Base-by-base conservation (phyloP, 1,284 basidiomycete species). In the Ustilago cynodontis region DNA sequence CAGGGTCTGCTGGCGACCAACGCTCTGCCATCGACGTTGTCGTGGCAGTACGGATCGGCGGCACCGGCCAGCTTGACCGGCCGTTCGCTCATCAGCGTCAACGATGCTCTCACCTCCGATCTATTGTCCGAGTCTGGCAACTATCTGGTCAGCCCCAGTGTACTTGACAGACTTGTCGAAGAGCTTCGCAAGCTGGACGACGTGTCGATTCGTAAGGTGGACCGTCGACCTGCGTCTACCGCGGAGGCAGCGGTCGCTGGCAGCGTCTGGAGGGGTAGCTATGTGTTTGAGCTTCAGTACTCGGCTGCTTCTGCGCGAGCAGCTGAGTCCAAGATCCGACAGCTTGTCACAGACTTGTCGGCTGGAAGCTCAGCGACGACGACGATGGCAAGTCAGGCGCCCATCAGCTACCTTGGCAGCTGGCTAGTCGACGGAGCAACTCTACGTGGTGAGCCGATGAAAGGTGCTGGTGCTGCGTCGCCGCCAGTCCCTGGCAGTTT, bases 281-380 rank as follows among this genome's bases (percentile, higher is more conserved):
- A 78, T 14, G 51, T 78, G 24, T 49, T 78, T n/a, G 76, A 78
- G 62, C 41, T 78, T 45, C 60, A 76, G 53, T 76, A 67, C 28
- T 22, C 73, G 8, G 65, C 65, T 2, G 37, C 43, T 45, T 47
- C 53, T 26, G 65, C 61, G 7, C n/a, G 20, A 24, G 9, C 20
- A 0, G 68, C 67, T 14, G 65, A 71, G 28, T 47, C 43, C 14
- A 51, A 68, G 43, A 66, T 69, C 33, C 59, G 59, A n/a, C 66
- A 70, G 47, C n/a, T 66, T 20, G 67, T 73, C 20, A 43, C 63
- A 7, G 47, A 62, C 16, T 20, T 71, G 16, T 67, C 72, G 13
- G 7, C 43, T 8, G 69, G 54, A 37, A 57, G 62, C 59, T 57
- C 58, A n/a, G 52, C 62, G 13, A 26, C 11, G 20, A 65, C 50